Evolutionary conservation across 352 stramenopile genomes (phyloP).

Genomic region (Pythium oligandrum): DNA sequence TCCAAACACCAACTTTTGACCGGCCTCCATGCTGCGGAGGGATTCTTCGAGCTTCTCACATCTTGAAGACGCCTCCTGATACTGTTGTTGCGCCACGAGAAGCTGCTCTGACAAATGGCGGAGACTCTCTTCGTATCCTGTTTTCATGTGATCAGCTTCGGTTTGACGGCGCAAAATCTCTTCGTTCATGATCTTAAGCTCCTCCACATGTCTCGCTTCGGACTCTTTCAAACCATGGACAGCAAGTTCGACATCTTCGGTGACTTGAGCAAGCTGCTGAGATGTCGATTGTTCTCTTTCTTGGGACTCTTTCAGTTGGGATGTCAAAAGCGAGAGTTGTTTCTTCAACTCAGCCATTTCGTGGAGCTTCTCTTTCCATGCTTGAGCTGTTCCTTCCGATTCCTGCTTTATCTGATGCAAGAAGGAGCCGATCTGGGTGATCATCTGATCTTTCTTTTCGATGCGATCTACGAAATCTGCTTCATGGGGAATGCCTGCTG

Average conservation of each 20-base stretch:
- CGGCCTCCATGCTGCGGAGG: conserved; percentile 16
- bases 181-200: conserved; percentile 56
- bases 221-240: conserved; percentile 26
- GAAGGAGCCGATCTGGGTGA: conserved; percentile 63
- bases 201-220: conserved; percentile 35
- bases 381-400: conserved; percentile 44
- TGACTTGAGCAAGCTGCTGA: conserved; percentile 28
- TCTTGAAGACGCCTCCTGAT: conserved; percentile 13
- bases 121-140: conserved; percentile 31
- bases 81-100: conserved; percentile 19
- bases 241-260: conserved; percentile 29
- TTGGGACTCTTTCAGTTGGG: conserved; percentile 32
- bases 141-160: conserved; percentile 26
- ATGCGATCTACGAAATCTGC: conserved; percentile 23
- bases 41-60: conserved; percentile 16
- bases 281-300: conserved; percentile 29
- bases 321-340: conserved; percentile 25
- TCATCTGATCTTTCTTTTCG: conserved; percentile 64
- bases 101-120: conserved; percentile 27
- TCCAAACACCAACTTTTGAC: conserved; percentile 12
- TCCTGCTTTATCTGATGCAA: conserved; percentile 72
- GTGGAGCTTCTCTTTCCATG: conserved; percentile 58
- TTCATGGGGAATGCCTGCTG: neutral
- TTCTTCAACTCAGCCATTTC: conserved; percentile 46
- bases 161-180: conserved; percentile 43